A percentile compares a stretch with the other conserved stretches of the same genome.
These are phyloP conservation scores for Alternaria sp. DNA, from an alignment of 2,329 filamentous ascomycete species.

Conservation along the genomic window DNA sequence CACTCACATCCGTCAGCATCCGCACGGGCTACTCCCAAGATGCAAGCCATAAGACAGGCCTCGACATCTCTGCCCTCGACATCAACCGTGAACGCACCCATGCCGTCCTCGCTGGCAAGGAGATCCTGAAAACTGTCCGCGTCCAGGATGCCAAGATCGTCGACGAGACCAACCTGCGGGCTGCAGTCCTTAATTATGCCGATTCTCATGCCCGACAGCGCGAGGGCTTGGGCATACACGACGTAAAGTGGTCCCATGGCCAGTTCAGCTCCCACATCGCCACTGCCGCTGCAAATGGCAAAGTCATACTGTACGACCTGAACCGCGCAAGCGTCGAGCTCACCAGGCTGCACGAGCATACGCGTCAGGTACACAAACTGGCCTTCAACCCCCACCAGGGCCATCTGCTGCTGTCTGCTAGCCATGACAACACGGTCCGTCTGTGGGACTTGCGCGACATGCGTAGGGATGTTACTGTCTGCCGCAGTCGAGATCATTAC, in stretches of 20 bases:
- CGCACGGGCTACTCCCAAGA: slow-evolving; percentile 60
- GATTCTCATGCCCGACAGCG: slow-evolving; percentile 58
- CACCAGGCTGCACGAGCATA: slow-evolving; percentile 68
- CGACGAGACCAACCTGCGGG: slow-evolving; percentile 69
- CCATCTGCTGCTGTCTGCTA: slow-evolving; percentile 66
- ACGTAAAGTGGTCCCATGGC: slow-evolving; percentile 72
- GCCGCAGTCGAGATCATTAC: slow-evolving; percentile 62
- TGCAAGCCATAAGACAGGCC: slow-evolving; percentile 67
- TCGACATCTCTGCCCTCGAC: slow-evolving; percentile 68
- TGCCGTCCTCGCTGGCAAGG: slow-evolving; percentile 68
- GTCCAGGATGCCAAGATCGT: slow-evolving; percentile 63
- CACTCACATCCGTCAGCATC: slow-evolving; percentile 31
- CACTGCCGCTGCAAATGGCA: slow-evolving; percentile 69
- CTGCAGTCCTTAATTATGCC: slow-evolving; percentile 64
- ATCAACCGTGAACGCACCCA: slow-evolving; percentile 68
- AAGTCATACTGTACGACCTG: slow-evolving; percentile 70
- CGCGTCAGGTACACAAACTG: slow-evolving; percentile 68
- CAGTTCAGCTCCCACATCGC: slow-evolving; percentile 66
- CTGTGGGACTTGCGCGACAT: slow-evolving; percentile 69
- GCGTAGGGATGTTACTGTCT: slow-evolving; percentile 57
- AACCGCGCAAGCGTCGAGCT: slow-evolving; percentile 66
- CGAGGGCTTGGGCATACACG: slow-evolving; percentile 66
- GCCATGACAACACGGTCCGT: slow-evolving; percentile 68
- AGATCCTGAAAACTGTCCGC: slow-evolving; percentile 70
- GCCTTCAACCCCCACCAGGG: slow-evolving; percentile 69